A percentile compares a stretch with the other conserved stretches of the same genome.
phyloP scores from a whole-genome alignment of 352 stramenopile species.

The Ophiocytium majus region DNA sequence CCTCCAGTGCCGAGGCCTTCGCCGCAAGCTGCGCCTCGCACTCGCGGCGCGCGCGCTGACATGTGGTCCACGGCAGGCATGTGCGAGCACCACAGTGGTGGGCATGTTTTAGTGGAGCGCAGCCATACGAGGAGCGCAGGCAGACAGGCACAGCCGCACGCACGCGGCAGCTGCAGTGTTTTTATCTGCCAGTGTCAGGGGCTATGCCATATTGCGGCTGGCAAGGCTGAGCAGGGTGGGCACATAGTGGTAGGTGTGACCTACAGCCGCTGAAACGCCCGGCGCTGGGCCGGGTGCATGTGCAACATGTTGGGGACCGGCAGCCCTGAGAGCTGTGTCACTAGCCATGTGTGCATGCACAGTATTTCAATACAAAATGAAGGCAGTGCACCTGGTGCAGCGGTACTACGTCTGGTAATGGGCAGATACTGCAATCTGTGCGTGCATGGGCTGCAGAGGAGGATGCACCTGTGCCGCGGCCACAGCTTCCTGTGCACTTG shows the following conservation, averaged over 20 bases:
- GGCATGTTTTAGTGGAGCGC: neutral
- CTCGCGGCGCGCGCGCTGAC: constrained; percentile 1
- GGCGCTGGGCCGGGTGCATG: too few relatives aligned
- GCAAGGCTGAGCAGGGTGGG: neutral
- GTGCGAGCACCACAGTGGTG: neutral
- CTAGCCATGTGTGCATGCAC: too few relatives aligned
- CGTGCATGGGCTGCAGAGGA: too few relatives aligned
- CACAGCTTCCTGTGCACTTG: neutral
- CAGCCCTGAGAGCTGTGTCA: too few relatives aligned
- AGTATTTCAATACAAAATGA: too few relatives aligned
- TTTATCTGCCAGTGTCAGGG: neutral
- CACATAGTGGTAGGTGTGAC: neutral
- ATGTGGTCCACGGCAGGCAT: neutral
- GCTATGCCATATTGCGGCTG: neutral
- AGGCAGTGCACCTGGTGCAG: too few relatives aligned
- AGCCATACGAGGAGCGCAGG: neutral
- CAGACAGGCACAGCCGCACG: neutral
- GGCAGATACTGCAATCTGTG: too few relatives aligned
- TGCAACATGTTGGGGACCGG: too few relatives aligned
- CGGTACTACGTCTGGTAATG: too few relatives aligned
- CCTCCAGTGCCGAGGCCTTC: neutral
- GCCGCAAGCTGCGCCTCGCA: neutral
- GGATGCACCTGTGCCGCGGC: neutral
- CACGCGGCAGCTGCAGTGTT: neutral
- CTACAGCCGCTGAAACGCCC: too few relatives aligned